Evolutionary conservation across 108 stramenopile genomes (phyloP).

Genomic region (Mediolabrus comicus): DNA sequence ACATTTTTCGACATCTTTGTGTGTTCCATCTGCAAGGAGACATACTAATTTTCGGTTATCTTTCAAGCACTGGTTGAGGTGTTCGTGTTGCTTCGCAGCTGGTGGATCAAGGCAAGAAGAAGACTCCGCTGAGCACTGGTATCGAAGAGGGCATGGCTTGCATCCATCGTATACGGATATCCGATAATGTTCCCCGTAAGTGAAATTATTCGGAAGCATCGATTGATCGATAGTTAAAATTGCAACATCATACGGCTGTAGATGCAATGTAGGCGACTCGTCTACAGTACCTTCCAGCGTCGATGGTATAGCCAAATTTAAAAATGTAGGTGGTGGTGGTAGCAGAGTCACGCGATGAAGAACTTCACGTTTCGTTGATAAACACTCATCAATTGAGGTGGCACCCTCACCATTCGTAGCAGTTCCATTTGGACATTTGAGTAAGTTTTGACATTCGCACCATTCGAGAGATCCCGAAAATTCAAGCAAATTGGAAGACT

Average conservation of each 20-base stretch:
- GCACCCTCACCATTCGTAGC: constrained; percentile 27
- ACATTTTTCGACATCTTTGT: constrained; percentile 38
- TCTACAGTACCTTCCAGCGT: constrained; percentile 33
- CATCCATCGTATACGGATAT: constrained; percentile 78
- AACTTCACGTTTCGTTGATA: constrained; percentile 41
- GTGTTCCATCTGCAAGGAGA: constrained; percentile 33
- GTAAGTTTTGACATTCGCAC: constrained; percentile 72
- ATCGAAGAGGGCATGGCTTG: constrained; percentile 81
- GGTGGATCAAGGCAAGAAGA: constrained; percentile 30
- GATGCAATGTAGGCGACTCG: constrained; percentile 41
- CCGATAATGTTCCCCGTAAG: constrained; percentile 80
- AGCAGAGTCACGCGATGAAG: constrained; percentile 35
- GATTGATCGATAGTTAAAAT: constrained; percentile 68
- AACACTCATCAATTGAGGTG: constrained; percentile 54
- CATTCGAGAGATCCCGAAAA: constrained; percentile 58
- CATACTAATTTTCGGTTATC: constrained; percentile 51
- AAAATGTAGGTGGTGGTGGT: constrained; percentile 9
- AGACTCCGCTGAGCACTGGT: constrained; percentile 46
- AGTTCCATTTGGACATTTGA: constrained; percentile 85
- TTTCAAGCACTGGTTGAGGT: constrained; percentile 46
- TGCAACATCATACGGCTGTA: constrained; percentile 71
- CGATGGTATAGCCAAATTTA: constrained; percentile 5
- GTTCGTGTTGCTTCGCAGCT: constrained; percentile 19
- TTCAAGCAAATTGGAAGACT: constrained; percentile 2
- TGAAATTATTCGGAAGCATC: constrained; percentile 62